These are phyloP conservation scores for Tephrocybe sp. DNA, from an alignment of 768 basidiomycete genomes.

Conservation along the genomic window DNA sequence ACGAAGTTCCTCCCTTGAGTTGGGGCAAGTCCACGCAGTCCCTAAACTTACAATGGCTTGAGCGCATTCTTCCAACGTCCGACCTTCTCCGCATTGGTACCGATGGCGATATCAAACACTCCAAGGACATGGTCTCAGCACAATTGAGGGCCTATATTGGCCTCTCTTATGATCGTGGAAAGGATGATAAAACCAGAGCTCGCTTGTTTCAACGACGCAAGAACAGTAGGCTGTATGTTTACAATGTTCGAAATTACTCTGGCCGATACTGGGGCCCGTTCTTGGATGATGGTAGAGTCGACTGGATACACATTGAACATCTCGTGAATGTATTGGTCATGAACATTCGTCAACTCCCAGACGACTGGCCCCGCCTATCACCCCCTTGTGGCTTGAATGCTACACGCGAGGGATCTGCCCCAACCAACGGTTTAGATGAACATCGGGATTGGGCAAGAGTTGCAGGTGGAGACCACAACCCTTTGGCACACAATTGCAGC, in stretches of 20 bases:
- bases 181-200: conserved; percentile 25
- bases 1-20: conserved; percentile 30
- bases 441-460: conserved; percentile 71
- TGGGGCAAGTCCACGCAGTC: conserved; percentile 28
- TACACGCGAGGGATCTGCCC: conserved; percentile 55
- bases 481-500: neutral
- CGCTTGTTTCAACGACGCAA: conserved; percentile 38
- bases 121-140: conserved; percentile 30
- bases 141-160: conserved; percentile 51
- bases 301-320: conserved; percentile 67
- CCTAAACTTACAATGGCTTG: conserved; percentile 46
- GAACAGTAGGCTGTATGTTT: conserved; percentile 57
- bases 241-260: conserved; percentile 62
- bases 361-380: conserved; percentile 30
- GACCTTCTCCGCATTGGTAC: conserved; percentile 29
- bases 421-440: conserved; percentile 29
- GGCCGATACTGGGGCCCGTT: conserved; percentile 65
- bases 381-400: conserved; percentile 55
- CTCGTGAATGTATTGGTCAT: conserved; percentile 52
- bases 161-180: conserved; percentile 37
- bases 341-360: conserved; percentile 51
- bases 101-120: conserved; percentile 9
- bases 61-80: conserved; percentile 38
- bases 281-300: conserved; percentile 36
- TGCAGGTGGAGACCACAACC: conserved; percentile 37